Evolutionary conservation across 495 filamentous ascomycete species (phyloP), one percentile per base, ranked within the genome.

Genomic region (Penicillium riverlandense): DNA sequence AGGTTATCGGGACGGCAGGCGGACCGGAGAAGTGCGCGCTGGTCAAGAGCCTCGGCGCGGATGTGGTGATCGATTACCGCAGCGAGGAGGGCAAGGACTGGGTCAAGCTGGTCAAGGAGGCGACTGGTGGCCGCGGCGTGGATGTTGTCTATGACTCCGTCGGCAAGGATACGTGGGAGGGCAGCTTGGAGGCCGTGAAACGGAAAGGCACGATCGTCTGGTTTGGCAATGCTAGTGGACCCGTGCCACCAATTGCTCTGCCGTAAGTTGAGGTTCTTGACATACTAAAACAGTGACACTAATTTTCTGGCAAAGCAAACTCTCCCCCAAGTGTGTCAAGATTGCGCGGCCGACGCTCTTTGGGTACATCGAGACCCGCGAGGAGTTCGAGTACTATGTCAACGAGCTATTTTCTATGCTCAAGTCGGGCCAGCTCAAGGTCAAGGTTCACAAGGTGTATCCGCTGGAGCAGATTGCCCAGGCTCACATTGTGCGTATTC

Each of bases 141-240:
- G 71, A 70, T 46, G 89, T 84, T 8, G 83, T 96, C 9, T 96
- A 90, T 63, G 92, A 98, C 62, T 84, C 85, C 13, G 88, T 96
- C 12, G 92, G 92, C 8, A 84, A 84, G 70, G 72, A 75, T 41
- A 96, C 92, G 0, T 96, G 95, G 71, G 90, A 96, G 47, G 69
- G 77, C 28, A 84, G 85, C 61, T 59, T 98, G 55, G 83, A 90
- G 43, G 80, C 79, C 47, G 66, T 94, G 13, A 84, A 79, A 54
- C 68, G 83, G 53, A 95, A 95, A 69, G 92, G 92, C 22, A 83
- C 75, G n/a, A 58, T 98, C 47, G 75, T 88, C 16, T 82, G 75
- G 53, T 97, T 91, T 70, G 92, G 92, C 29, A 96, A 95, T 67
- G 85, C 91, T 14, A 85, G 79, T 52, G 92, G 92, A 8, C 72